Evolutionary conservation across 306 rosid species (phyloP), one percentile per base, ranked within the genome.

Genomic region (Malus orientalis): DNA sequence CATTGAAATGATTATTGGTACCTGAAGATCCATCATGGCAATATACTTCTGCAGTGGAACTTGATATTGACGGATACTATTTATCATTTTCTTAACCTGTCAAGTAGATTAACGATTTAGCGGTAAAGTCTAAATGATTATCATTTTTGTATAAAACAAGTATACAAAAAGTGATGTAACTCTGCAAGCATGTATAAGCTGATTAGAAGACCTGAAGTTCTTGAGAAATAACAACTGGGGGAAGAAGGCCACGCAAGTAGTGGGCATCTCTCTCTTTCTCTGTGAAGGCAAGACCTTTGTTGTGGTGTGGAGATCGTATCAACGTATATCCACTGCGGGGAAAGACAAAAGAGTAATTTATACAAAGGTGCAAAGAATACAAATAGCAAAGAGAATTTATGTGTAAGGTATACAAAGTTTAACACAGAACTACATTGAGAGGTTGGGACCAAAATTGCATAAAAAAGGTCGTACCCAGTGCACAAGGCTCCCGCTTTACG

Each of bases 21-120:
- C 98, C 96, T 95, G 98, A 86, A 95, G 97, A 86, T 89, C 97
- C 97, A 92, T 95, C 98, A 95, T 92, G 67, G 93, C 94, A 84
- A 88, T 82, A 84, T 90, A 95, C 85, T 87, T 95, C 80, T 90
- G 98, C 82, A 95, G 74, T 53, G 98, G 98, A 74, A 92, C 89
- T 78, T 92, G 87, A 85, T 92, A 95, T 58, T 79, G 91, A 64
- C 97, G 96, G 70, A 95, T 81, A 67, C 79, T 84, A 74, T 85
- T 86, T 75, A 95, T 80, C 97, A 88, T 74, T 87, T 92, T 89
- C 85, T 88, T 92, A 84, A 92, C 96, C 98, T 94, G 82, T 76
- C 27, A 71, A 85, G 75, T 64, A 58, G 69, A 74, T 44, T 13
- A 0, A 29, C 20, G 36, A 62, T 19, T 44, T 13, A 0, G 33